phyloP scores from a whole-genome alignment of 345 rosid genomes.

The Barbarea vulgaris region DNA sequence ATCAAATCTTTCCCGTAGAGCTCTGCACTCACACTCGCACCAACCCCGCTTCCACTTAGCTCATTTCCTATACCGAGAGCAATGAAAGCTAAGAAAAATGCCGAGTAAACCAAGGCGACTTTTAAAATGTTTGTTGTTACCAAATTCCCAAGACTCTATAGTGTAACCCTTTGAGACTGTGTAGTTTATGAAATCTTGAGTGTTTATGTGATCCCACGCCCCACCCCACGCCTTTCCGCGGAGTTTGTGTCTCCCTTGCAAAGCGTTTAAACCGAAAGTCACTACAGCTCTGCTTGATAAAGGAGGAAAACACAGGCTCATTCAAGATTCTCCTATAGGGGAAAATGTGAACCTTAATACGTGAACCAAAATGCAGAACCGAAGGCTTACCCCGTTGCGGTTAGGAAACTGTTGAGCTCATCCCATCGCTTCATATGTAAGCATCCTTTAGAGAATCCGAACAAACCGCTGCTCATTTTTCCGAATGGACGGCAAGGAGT shows the following conservation, averaged over 20 bases:
- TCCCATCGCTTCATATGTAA: conserved; percentile 94
- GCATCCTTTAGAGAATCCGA: conserved; percentile 94
- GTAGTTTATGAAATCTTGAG: conserved; percentile 72
- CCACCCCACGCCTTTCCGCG: conserved; percentile 69
- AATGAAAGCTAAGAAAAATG: background rate
- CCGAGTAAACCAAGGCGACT: background rate
- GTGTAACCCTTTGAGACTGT: conserved; percentile 73
- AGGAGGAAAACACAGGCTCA: conserved; percentile 6
- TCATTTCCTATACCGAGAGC: conserved; percentile 71
- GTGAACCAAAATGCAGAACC: background rate
- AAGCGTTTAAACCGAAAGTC: conserved; percentile 92
- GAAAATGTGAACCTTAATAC: background rate
- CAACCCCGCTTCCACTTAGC: conserved; percentile 80
- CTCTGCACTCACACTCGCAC: conserved; percentile 74
- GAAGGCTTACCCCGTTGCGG: conserved; percentile 60
- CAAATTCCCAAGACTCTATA: conserved; percentile 97
- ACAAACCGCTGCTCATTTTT: conserved; percentile 64
- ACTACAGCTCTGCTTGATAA: conserved; percentile 58
- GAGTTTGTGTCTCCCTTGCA: conserved; percentile 75
- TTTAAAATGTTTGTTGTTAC: conserved; percentile 42
- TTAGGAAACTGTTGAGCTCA: conserved; percentile 66
- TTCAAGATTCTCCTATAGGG: conserved; percentile 8
- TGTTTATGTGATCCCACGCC: conserved; percentile 80
- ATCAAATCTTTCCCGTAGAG: conserved; percentile 81
- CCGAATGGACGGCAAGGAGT: conserved; percentile 75